Evolutionary conservation across 345 rosid species (phyloP).

Genomic region (Euphorbia tirucalli): DNA sequence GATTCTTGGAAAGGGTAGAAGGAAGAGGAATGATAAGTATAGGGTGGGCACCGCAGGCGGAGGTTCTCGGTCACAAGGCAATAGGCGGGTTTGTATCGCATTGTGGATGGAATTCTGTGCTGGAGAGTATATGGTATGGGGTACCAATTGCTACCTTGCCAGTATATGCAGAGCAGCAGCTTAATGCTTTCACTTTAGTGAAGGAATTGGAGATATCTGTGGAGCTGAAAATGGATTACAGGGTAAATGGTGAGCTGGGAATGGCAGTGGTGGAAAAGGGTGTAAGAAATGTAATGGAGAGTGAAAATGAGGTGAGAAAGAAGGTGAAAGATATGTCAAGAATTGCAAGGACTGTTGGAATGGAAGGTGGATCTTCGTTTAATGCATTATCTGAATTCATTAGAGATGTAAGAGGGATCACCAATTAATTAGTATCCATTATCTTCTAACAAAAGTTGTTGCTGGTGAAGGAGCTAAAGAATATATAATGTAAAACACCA

Average conservation of each 20-base stretch:
- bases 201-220: constrained; percentile 22
- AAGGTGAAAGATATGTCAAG: constrained; percentile 7
- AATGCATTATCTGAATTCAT: constrained; percentile 3
- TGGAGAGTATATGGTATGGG: constrained; percentile 29
- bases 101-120: constrained; percentile 30
- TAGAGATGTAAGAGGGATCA: background rate
- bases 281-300: constrained; percentile 2
- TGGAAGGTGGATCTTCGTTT: constrained; percentile 13
- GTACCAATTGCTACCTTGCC: constrained; percentile 23
- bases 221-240: constrained; percentile 26
- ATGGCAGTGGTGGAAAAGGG: constrained; percentile 6
- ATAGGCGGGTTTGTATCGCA: constrained; percentile 27
- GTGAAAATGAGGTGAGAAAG: constrained; percentile 10
- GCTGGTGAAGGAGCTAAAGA: too few species aligned
- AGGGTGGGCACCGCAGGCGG: constrained; percentile 27
- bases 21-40: constrained; percentile 20
- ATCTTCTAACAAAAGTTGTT: too few species aligned
- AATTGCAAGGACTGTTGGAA: background rate
- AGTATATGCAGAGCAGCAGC: constrained; percentile 29
- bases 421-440: too few species aligned
- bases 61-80: constrained; percentile 22
- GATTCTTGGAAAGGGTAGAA: constrained; percentile 19
- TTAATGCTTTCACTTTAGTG: constrained; percentile 26
- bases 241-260: constrained; percentile 6
- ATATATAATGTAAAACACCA: too few species aligned